Percentiles rank a stretch among this genome's conserved stretches.
Evolutionary conservation across 805 yeast genomes (phyloP).

Genomic region (Wickerhamomyces chaumierensis): DNA sequence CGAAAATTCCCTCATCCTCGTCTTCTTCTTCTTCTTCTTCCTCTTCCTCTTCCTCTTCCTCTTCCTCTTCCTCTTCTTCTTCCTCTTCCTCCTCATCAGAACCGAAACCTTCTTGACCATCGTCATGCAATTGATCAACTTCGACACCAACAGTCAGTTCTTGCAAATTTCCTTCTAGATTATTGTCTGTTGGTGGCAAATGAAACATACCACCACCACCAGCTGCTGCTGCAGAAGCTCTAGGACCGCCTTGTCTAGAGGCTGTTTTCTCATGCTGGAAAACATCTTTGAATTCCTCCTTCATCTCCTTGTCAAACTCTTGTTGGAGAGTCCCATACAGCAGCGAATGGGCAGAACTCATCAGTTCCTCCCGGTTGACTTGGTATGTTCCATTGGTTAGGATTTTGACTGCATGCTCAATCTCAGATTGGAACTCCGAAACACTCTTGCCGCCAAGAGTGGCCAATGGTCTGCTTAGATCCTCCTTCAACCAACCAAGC

Average conservation of each 20-base stretch:
- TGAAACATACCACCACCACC: too few relatives aligned
- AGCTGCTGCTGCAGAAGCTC: too few relatives aligned
- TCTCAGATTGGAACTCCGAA: not conserved
- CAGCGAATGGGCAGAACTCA: not conserved
- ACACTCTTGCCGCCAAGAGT: not conserved
- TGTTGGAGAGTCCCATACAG: not conserved
- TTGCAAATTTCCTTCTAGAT: too few relatives aligned
- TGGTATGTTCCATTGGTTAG: too few relatives aligned
- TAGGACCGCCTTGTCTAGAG: too few relatives aligned
- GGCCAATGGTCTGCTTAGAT: not conserved
- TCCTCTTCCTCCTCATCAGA: constrained; percentile 28
- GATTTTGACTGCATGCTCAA: not conserved
- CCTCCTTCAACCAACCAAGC: not conserved
- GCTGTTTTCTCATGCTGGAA: not conserved
- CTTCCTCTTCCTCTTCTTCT: constrained; percentile 19
- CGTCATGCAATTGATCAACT: constrained; percentile 1
- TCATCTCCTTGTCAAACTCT: not conserved
- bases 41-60: constrained; percentile 24
- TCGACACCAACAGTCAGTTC: too few relatives aligned
- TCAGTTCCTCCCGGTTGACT: too few relatives aligned
- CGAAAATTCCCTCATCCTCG: constrained; percentile 26
- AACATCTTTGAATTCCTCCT: not conserved
- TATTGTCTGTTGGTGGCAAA: not conserved
- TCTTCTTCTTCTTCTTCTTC: constrained; percentile 10
- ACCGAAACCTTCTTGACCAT: constrained; percentile 20